These are phyloP conservation scores for Cytidiella melzeri DNA, from an alignment of 768 basidiomycete species.

Conservation along the genomic window DNA sequence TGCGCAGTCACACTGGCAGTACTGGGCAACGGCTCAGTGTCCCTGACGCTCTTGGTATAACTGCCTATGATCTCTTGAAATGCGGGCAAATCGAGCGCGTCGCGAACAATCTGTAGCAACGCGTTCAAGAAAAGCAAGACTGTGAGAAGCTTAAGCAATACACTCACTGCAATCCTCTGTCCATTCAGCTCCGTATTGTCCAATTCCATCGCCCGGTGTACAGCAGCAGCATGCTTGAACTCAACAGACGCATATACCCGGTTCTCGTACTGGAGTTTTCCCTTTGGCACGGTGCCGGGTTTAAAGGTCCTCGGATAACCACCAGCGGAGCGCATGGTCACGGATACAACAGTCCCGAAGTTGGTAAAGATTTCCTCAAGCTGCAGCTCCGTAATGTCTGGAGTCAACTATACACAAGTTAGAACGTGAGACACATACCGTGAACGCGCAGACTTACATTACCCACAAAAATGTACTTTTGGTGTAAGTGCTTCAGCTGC, in stretches of 20 bases:
- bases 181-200: neutral
- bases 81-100: conserved; percentile 1
- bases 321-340: conserved; percentile 33
- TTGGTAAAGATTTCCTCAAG: conserved; percentile 29
- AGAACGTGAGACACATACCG: conserved; percentile 19
- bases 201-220: conserved; percentile 33
- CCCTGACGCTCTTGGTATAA: neutral
- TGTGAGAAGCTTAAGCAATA: neutral
- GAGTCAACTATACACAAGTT: conserved; percentile 25
- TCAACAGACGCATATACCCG: conserved; percentile 45
- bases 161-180: neutral
- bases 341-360: conserved; percentile 31
- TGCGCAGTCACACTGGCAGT: neutral
- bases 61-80: neutral
- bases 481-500: neutral
- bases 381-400: conserved; percentile 26
- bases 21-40: too few species aligned
- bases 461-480: conserved; percentile 45
- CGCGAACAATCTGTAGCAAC: neutral
- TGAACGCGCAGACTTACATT: conserved; percentile 40
- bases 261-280: neutral
- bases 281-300: neutral
- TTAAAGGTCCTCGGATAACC: conserved; percentile 10
- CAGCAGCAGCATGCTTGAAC: conserved; percentile 34
- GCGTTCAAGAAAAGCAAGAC: neutral